These are phyloP conservation scores for Pontederia crassipes DNA, from an alignment of 176 grass and related monocot genomes.

Conservation along the genomic window DNA sequence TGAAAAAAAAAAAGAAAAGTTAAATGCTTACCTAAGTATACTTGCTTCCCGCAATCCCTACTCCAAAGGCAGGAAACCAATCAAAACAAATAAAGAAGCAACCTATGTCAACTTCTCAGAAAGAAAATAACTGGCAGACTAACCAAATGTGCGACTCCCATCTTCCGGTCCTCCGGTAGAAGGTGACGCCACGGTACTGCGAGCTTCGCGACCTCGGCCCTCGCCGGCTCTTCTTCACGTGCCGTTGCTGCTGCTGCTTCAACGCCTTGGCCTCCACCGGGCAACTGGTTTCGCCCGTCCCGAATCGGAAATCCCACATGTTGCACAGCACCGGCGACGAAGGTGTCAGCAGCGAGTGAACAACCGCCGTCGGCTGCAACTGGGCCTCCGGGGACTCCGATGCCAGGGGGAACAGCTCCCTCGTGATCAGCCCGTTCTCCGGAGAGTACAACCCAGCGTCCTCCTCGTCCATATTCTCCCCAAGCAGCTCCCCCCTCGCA, in stretches of 20 bases:
- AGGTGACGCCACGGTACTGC: constrained; percentile 95
- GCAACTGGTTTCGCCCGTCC: neutral
- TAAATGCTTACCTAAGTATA: constrained; percentile 67
- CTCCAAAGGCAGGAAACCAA: neutral
- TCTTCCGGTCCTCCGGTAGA: constrained; percentile 86
- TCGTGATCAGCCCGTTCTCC: constrained; percentile 31
- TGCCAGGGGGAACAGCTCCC: constrained; percentile 51
- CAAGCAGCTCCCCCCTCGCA: no score
- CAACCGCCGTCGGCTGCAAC: neutral
- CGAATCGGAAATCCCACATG: constrained; percentile 20
- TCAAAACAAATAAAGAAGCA: constrained; percentile 1
- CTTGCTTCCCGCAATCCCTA: constrained; percentile 98
- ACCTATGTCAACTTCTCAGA: neutral
- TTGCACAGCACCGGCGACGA: constrained; percentile 9
- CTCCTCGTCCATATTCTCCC: constrained; percentile 27
- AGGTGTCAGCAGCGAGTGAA: neutral
- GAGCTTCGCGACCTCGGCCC: constrained; percentile 92
- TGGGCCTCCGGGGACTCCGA: neutral
- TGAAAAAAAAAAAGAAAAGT: neutral
- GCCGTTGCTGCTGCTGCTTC: constrained; percentile 11
- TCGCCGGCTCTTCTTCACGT: constrained; percentile 73
- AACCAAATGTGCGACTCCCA: constrained; percentile 99
- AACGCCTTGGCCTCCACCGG: neutral
- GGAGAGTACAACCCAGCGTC: constrained; percentile 7
- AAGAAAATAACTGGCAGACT: constrained; percentile 4